Conservation (phyloP, 2,329 filamentous ascomycete genomes). For the Pseudovirgaria hyperparasitica region DNA sequence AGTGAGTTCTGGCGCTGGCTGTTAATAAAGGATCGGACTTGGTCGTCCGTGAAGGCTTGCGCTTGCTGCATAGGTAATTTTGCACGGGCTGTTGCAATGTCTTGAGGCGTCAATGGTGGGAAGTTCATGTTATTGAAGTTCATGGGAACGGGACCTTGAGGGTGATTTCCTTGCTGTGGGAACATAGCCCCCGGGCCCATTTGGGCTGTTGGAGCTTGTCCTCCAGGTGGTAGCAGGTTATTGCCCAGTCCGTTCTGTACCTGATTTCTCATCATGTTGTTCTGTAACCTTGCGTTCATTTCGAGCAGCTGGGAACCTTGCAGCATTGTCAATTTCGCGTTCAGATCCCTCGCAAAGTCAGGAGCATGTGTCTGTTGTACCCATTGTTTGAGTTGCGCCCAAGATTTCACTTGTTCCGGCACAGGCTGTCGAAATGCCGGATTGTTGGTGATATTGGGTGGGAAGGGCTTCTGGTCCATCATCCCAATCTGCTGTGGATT, state of each 20-base stretch:
- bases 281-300: too few species aligned
- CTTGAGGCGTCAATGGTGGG: constrained; percentile 24
- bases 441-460: constrained; percentile 14
- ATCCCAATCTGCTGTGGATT: constrained; percentile 20
- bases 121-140: constrained; percentile 4
- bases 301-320: constrained; percentile 33
- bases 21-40: constrained; percentile 10
- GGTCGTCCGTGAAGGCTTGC: constrained; percentile 16
- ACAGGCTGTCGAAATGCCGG: constrained; percentile 16
- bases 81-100: constrained; percentile 26
- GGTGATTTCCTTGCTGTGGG: constrained; percentile 3
- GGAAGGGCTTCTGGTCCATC: constrained; percentile 19
- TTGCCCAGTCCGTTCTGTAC: constrained; percentile 9
- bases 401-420: constrained; percentile 39
- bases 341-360: constrained; percentile 12
- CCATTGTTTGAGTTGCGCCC: constrained; percentile 45
- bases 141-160: constrained; percentile 14
- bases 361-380: constrained; percentile 32
- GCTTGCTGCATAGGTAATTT: constrained; percentile 17
- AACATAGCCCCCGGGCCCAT: constrained; percentile 19
- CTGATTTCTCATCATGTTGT: constrained; percentile 23
- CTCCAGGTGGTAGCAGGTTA: constrained; percentile 4
- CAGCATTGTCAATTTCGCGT: constrained; percentile 20
- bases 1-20: too few species aligned
- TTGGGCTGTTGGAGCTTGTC: constrained; percentile 25